Evolutionary conservation across 352 stramenopile species (phyloP).

Genomic region (Albugo candida): DNA sequence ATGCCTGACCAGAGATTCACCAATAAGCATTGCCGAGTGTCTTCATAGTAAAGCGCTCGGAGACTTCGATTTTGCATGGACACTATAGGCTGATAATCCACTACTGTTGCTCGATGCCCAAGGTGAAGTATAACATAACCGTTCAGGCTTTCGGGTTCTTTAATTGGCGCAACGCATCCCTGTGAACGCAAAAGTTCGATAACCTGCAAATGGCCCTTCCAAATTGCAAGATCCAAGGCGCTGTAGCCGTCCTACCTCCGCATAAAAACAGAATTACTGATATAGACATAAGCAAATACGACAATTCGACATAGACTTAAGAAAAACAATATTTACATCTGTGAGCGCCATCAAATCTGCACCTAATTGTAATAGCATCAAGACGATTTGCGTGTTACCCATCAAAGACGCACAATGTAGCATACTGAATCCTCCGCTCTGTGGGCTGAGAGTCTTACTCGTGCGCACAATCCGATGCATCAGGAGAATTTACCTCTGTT

Average conservation of each 20-base stretch:
- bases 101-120: slow-evolving; percentile 46
- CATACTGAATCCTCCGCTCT: slow-evolving; percentile 67
- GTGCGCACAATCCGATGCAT: not conserved
- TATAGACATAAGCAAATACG: slow-evolving; percentile 1
- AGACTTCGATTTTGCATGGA: slow-evolving; percentile 53
- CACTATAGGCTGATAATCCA: slow-evolving; percentile 64
- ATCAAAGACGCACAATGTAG: slow-evolving; percentile 52
- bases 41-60: slow-evolving; percentile 61
- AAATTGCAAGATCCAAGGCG: slow-evolving; percentile 61
- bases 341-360: slow-evolving; percentile 56
- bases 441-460: not conserved
- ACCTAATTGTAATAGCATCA: slow-evolving; percentile 71
- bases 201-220: slow-evolving; percentile 64
- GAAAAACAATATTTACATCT: slow-evolving; percentile 20
- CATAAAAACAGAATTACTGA: not conserved
- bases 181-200: slow-evolving; percentile 66
- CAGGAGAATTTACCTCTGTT: slow-evolving; percentile 23
- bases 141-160: slow-evolving; percentile 68
- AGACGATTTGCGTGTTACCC: slow-evolving; percentile 71
- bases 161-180: slow-evolving; percentile 63
- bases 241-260: slow-evolving; percentile 47
- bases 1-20: slow-evolving; percentile 68
- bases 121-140: slow-evolving; percentile 50
- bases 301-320: not conserved
- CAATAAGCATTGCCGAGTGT: slow-evolving; percentile 47